Evolutionary conservation across 371 early-diverging fungal species (phyloP).

Genomic region (Basidiobolus meristosporus): DNA sequence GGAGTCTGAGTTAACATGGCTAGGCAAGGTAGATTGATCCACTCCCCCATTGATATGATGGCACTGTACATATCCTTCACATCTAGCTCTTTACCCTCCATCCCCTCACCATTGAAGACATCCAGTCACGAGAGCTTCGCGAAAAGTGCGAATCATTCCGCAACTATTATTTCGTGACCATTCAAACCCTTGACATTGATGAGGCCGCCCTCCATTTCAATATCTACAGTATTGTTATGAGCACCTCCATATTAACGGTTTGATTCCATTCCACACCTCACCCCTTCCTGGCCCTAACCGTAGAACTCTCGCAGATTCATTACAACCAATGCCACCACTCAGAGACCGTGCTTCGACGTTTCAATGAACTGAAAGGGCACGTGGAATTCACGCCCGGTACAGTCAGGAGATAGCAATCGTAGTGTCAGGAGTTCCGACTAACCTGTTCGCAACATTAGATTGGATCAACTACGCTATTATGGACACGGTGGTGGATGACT

Average conservation of each 20-base stretch:
- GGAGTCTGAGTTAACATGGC: too few relatives aligned
- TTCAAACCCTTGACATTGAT: conserved; percentile 56
- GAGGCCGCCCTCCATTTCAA: too few relatives aligned
- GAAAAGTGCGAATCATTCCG: conserved; percentile 85
- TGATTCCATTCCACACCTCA: too few relatives aligned
- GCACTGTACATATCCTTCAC: too few relatives aligned
- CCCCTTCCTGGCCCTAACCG: not conserved
- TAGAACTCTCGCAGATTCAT: conserved; percentile 38
- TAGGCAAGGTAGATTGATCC: too few relatives aligned
- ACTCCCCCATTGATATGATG: too few relatives aligned
- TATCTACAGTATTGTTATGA: conserved; percentile 66
- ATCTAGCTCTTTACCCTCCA: conserved; percentile 62
- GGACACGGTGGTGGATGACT: conserved; percentile 71
- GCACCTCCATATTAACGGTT: conserved; percentile 30
- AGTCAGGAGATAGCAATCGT: too few relatives aligned
- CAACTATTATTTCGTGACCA: conserved; percentile 80
- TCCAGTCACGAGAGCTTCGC: conserved; percentile 70
- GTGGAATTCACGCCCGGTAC: conserved; percentile 7
- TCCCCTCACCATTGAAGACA: conserved; percentile 81
- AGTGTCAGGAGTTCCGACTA: not conserved
- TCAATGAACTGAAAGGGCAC: conserved; percentile 45
- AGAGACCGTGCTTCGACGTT: conserved; percentile 46
- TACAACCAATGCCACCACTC: conserved; percentile 35
- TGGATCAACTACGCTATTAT: conserved; percentile 81
- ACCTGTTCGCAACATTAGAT: conserved; percentile 15